Conservation (phyloP, 2,329 filamentous ascomycete species). For the Xylariaceae sp. region DNA sequence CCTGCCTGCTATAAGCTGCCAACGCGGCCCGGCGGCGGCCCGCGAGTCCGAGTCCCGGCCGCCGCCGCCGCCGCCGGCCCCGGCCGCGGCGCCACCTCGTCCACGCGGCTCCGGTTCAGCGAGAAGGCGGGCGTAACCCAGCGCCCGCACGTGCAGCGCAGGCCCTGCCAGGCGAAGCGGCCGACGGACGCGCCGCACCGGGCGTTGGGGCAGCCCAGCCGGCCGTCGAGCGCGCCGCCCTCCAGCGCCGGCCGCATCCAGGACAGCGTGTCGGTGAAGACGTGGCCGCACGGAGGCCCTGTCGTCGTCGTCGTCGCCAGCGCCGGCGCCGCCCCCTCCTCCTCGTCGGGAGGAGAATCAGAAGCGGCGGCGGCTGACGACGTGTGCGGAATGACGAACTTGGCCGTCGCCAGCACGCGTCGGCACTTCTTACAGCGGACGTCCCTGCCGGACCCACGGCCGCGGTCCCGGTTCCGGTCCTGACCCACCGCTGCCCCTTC, state of each 20-base stretch:
- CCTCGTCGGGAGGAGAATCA: too few relatives aligned
- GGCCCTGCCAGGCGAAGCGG: slow-evolving; percentile 92
- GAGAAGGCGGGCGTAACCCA: slow-evolving; percentile 92
- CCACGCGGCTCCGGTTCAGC: slow-evolving; percentile 72
- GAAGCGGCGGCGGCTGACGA: too few relatives aligned
- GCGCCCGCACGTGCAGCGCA: slow-evolving; percentile 81
- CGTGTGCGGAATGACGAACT: slow-evolving; percentile 64
- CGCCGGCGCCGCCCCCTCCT: too few relatives aligned
- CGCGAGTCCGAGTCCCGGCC: slow-evolving; percentile 46
- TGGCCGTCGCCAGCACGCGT: slow-evolving; percentile 46
- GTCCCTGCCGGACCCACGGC: slow-evolving; percentile 48
- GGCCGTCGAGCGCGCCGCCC: slow-evolving; percentile 72
- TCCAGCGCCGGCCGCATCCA: slow-evolving; percentile 90
- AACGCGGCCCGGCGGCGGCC: slow-evolving; percentile 42
- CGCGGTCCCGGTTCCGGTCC: too few relatives aligned
- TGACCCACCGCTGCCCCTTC: slow-evolving; percentile 9
- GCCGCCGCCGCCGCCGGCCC: slow-evolving; percentile 16
- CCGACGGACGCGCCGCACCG: slow-evolving; percentile 80
- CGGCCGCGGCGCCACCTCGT: slow-evolving; percentile 46
- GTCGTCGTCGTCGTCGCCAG: slow-evolving; percentile 11
- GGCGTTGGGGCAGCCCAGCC: slow-evolving; percentile 70
- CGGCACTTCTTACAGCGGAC: slow-evolving; percentile 90
- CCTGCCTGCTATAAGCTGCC: slow-evolving; percentile 32
- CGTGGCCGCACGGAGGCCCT: slow-evolving; percentile 70
- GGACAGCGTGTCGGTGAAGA: slow-evolving; percentile 84